phyloP scores from a whole-genome alignment of 169 alveolate genomes.

The Plasmodium inui region DNA sequence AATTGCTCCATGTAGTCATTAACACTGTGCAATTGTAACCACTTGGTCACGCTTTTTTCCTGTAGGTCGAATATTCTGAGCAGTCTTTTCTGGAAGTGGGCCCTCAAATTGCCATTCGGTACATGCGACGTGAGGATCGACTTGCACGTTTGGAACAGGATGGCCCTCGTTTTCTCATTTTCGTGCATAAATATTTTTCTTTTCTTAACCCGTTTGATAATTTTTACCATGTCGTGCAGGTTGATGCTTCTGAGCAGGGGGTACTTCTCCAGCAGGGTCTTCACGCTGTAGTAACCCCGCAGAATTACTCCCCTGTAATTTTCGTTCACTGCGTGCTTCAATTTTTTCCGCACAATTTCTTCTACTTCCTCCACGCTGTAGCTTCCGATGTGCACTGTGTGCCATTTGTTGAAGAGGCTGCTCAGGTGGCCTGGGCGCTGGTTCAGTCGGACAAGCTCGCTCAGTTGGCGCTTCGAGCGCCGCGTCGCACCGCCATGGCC shows the following conservation, averaged over 20 bases:
- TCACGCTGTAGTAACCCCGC: conserved; percentile 16
- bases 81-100: not conserved
- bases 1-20: conserved; percentile 15
- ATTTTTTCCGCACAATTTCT: conserved; percentile 59
- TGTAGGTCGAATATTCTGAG: conserved; percentile 6
- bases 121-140: conserved; percentile 61
- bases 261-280: conserved; percentile 38
- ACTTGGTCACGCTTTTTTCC: not conserved
- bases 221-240: conserved; percentile 73
- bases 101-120: conserved; percentile 21
- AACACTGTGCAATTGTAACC: conserved; percentile 3
- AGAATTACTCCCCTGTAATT: conserved; percentile 26
- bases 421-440: conserved; percentile 27
- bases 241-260: conserved; percentile 58
- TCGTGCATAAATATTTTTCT: conserved; percentile 19
- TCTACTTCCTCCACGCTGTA: conserved; percentile 19
- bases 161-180: conserved; percentile 14
- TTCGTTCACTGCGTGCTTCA: conserved; percentile 13
- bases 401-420: conserved; percentile 53
- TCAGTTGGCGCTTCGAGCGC: not conserved
- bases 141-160: conserved; percentile 53
- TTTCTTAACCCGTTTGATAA: conserved; percentile 48
- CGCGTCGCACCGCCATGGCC: too few species aligned
- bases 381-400: conserved; percentile 24
- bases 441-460: conserved; percentile 24